A percentile compares a stretch with the other conserved stretches of the same genome.
Evolutionary conservation across 2,329 filamentous ascomycete species (phyloP).

Genomic region (Cladorrhinum sp.): DNA sequence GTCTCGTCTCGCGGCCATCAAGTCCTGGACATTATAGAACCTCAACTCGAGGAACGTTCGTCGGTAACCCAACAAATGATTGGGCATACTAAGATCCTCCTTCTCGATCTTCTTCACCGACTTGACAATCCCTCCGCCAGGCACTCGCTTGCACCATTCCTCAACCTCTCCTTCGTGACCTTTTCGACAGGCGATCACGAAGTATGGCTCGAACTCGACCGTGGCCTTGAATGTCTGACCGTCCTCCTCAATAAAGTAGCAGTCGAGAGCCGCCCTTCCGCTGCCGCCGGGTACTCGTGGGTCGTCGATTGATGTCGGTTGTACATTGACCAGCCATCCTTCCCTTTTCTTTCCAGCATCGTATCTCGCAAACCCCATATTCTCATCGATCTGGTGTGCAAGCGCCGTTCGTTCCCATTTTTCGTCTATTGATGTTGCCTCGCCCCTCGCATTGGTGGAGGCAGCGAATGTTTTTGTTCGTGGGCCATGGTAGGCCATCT

Average conservation of each 20-base stretch:
- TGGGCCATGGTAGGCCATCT: slow-evolving; percentile 66
- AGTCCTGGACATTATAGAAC: slow-evolving; percentile 83
- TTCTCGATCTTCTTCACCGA: slow-evolving; percentile 74
- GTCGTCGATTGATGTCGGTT: slow-evolving; percentile 84
- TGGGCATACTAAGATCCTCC: slow-evolving; percentile 92
- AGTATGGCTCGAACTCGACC: slow-evolving; percentile 94
- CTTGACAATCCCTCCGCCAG: slow-evolving; percentile 79
- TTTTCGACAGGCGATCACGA: slow-evolving; percentile 84
- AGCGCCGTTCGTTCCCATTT: slow-evolving; percentile 82
- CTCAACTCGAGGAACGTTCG: slow-evolving; percentile 82
- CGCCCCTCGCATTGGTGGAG: slow-evolving; percentile 67
- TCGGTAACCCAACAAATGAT: slow-evolving; percentile 88
- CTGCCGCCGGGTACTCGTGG: slow-evolving; percentile 79
- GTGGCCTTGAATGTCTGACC: slow-evolving; percentile 92
- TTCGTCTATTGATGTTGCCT: slow-evolving; percentile 89
- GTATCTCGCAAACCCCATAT: slow-evolving; percentile 89
- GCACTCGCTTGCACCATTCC: slow-evolving; percentile 82
- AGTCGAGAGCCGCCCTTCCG: slow-evolving; percentile 87
- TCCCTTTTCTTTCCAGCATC: slow-evolving; percentile 79
- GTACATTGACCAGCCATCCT: slow-evolving; percentile 94
- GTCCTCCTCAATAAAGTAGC: slow-evolving; percentile 93
- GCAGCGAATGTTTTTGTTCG: slow-evolving; percentile 76
- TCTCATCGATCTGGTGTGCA: slow-evolving; percentile 87
- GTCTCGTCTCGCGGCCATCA: slow-evolving; percentile 78
- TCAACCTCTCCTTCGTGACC: slow-evolving; percentile 90